Conservation (phyloP, 2,329 filamentous ascomycete species). For the Trichoderma koningiopsis region DNA sequence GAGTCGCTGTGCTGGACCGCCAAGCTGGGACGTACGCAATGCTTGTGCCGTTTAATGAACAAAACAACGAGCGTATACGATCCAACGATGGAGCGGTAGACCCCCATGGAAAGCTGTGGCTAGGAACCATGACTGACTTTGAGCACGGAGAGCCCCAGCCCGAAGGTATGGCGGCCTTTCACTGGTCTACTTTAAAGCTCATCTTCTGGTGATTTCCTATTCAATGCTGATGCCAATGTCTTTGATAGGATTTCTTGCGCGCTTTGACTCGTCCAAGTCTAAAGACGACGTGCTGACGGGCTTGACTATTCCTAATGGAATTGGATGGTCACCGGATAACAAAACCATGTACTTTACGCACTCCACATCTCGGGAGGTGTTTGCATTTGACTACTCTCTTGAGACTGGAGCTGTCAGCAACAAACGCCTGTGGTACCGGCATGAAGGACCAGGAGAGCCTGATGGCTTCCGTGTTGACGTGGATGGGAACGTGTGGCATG, state of each 20-base stretch:
- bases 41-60: conserved; percentile 50
- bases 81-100: conserved; percentile 86
- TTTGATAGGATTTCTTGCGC: conserved; percentile 67
- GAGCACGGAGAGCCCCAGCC: conserved; percentile 58
- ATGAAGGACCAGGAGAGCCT: conserved; percentile 67
- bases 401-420: conserved; percentile 66
- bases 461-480: conserved; percentile 85
- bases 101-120: conserved; percentile 78
- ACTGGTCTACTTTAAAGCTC: background rate
- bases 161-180: conserved; percentile 49
- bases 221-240: background rate
- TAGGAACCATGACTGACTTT: conserved; percentile 83
- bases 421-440: conserved; percentile 71
- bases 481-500: conserved; percentile 86
- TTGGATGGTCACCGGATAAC: conserved; percentile 75
- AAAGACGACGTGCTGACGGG: conserved; percentile 61
- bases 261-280: conserved; percentile 61
- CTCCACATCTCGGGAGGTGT: conserved; percentile 70
- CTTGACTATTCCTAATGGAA: conserved; percentile 81
- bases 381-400: conserved; percentile 71
- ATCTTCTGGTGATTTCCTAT: background rate
- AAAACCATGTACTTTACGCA: conserved; percentile 83
- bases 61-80: conserved; percentile 56
- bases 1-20: conserved; percentile 76
- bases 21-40: conserved; percentile 57